These are phyloP conservation scores for Alternaria brassicae DNA, from an alignment of 2,329 filamentous ascomycete species.

Conservation along the genomic window DNA sequence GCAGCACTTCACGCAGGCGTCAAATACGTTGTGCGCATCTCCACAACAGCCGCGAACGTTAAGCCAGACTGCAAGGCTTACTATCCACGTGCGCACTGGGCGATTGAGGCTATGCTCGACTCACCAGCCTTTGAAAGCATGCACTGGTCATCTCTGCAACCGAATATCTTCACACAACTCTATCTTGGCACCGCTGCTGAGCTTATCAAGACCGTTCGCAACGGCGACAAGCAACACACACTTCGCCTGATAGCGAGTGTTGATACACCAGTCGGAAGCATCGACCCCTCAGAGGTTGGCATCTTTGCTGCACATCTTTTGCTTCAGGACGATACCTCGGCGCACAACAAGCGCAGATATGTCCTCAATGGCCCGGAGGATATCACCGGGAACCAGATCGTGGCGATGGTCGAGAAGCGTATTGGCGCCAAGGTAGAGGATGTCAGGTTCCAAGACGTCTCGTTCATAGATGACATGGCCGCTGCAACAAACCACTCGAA, in stretches of 20 bases:
- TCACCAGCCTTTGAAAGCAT: not conserved
- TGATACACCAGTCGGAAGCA: constrained; percentile 13
- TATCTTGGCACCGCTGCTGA: constrained; percentile 9
- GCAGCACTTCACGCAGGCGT: constrained; percentile 20
- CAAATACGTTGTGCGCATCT: constrained; percentile 28
- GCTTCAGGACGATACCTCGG: constrained; percentile 9
- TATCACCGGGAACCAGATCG: constrained; percentile 19
- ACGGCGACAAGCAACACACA: constrained; percentile 10
- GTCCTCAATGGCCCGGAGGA: constrained; percentile 25
- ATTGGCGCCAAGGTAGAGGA: constrained; percentile 21
- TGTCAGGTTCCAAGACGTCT: constrained; percentile 19
- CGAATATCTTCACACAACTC: constrained; percentile 16
- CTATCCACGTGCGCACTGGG: constrained; percentile 27
- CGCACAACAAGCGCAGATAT: constrained; percentile 23
- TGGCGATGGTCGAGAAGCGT: constrained; percentile 21
- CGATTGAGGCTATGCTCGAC: constrained; percentile 23
- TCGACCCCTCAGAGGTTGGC: constrained; percentile 27
- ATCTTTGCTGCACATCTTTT: constrained; percentile 23
- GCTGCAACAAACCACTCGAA: constrained; percentile 14
- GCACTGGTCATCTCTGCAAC: constrained; percentile 25
- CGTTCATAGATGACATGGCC: constrained; percentile 17
- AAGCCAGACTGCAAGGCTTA: constrained; percentile 18
- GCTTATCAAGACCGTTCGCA: constrained; percentile 11
- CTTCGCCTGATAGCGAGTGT: constrained; percentile 5
- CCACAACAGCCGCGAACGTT: constrained; percentile 22